Conservation (phyloP, 768 basidiomycete species). For the Pleurotus giganteus region DNA sequence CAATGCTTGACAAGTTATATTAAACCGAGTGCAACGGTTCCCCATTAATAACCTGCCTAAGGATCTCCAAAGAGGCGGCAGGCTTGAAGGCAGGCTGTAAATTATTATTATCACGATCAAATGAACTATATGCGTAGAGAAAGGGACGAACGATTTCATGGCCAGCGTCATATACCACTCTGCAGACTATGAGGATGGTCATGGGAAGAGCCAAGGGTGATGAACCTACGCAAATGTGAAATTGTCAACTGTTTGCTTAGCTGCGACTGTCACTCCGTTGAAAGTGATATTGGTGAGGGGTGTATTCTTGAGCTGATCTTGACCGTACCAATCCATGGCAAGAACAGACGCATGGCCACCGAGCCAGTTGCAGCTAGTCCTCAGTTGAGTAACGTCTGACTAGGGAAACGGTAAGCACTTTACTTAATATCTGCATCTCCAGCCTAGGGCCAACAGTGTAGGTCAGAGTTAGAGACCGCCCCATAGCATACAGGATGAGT, state of each 20-base stretch:
- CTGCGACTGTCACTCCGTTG: conserved; percentile 47
- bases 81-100: conserved; percentile 61
- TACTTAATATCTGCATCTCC: conserved; percentile 54
- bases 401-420: conserved; percentile 9
- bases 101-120: background rate
- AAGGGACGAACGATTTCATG: conserved; percentile 58
- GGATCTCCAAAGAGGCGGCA: conserved; percentile 54
- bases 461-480: background rate
- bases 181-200: conserved; percentile 16
- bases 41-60: conserved; percentile 49
- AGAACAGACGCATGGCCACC: conserved; percentile 41
- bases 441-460: conserved; percentile 32
- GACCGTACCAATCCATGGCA: conserved; percentile 47
- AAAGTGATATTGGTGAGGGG: conserved; percentile 57
- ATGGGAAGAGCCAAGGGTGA: background rate
- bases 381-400: background rate
- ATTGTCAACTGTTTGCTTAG: conserved; percentile 62
- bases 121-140: background rate
- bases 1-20: too few species aligned
- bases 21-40: conserved; percentile 54
- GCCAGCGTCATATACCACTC: conserved; percentile 55
- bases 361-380: conserved; percentile 44
- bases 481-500: background rate
- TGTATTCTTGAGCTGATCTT: conserved; percentile 31
- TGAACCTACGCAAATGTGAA: conserved; percentile 62